Conservation (phyloP, 2,329 filamentous ascomycete genomes). For the Peltaster fructicola region DNA sequence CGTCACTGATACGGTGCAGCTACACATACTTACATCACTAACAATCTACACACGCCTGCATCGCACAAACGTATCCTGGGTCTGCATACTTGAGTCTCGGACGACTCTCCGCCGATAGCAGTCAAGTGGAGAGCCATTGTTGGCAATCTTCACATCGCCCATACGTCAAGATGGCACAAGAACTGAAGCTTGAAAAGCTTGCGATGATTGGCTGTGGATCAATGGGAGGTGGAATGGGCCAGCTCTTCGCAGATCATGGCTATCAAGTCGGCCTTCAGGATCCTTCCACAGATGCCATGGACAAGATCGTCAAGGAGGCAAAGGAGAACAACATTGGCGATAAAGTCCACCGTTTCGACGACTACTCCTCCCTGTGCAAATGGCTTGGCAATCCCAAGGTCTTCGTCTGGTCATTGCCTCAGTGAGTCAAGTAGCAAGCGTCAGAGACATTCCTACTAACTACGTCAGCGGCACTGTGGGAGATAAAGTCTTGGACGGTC, state of each 20-base stretch:
- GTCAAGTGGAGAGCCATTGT: too few species aligned
- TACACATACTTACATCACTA: too few species aligned
- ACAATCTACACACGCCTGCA: too few species aligned
- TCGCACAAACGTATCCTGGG: too few species aligned
- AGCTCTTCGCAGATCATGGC: constrained; percentile 40
- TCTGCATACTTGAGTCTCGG: too few species aligned
- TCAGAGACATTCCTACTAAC: constrained; percentile 35
- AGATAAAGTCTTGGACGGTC: constrained; percentile 28
- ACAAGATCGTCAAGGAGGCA: constrained; percentile 24
- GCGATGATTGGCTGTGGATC: constrained; percentile 40
- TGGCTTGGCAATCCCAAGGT: constrained; percentile 25
- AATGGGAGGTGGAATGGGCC: constrained; percentile 43
- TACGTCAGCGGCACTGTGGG: constrained; percentile 26
- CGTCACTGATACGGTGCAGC: too few species aligned
- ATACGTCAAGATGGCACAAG: constrained; percentile 3
- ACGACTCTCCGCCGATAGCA: too few species aligned
- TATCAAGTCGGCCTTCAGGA: constrained; percentile 38
- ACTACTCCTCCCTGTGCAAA: constrained; percentile 34
- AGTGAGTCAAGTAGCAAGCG: too few species aligned
- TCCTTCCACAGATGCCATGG: constrained; percentile 32
- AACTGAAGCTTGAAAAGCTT: constrained; percentile 22
- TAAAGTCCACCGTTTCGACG: constrained; percentile 23
- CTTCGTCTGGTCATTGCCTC: constrained; percentile 18
- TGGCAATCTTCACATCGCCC: too few species aligned
- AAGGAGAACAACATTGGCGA: constrained; percentile 23